Percentiles rank a stretch among this genome's conserved stretches.
Conservation (phyloP, 768 basidiomycete species). For the Panaeolus papilionaceus region DNA sequence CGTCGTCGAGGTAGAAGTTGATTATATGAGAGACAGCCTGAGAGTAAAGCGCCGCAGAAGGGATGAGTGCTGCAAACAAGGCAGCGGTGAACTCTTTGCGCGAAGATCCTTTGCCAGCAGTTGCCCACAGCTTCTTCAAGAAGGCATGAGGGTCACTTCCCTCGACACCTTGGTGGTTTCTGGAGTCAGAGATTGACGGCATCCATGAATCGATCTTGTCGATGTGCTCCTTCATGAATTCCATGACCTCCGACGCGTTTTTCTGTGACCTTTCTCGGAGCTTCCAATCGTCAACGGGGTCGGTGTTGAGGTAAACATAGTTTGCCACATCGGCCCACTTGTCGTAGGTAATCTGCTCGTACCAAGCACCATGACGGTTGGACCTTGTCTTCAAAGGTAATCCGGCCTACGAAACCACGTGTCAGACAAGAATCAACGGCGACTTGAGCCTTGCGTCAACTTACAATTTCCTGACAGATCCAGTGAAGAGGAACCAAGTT, state of each 20-base stretch:
- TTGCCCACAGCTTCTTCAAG: constrained; percentile 36
- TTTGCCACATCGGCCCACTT: constrained; percentile 56
- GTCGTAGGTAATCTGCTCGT: constrained; percentile 46
- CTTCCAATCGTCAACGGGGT: constrained; percentile 53
- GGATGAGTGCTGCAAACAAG: constrained; percentile 59
- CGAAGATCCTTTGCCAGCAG: constrained; percentile 26
- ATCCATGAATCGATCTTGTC: constrained; percentile 32
- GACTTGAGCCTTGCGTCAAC: constrained; percentile 29
- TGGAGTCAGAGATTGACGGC: constrained; percentile 22
- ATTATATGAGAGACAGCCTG: constrained; percentile 61
- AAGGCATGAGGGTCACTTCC: constrained; percentile 37
- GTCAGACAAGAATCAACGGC: background rate
- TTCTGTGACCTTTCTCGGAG: constrained; percentile 46
- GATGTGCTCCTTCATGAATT: constrained; percentile 38
- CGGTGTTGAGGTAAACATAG: constrained; percentile 50
- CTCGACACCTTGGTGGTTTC: constrained; percentile 26
- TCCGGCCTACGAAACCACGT: constrained; percentile 41
- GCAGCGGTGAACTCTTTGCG: constrained; percentile 48
- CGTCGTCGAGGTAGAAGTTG: constrained; percentile 61
- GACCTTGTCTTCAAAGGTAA: constrained; percentile 47
- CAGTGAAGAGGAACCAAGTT: constrained; percentile 67
- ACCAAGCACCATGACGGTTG: constrained; percentile 37
- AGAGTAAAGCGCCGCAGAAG: constrained; percentile 62
- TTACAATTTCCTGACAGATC: constrained; percentile 62
- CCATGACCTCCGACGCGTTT: constrained; percentile 36